A percentile compares a stretch with the other conserved stretches of the same genome.
Evolutionary conservation across 23 red algal genomes (phyloP).

Genomic region (Agarophyton chilense): DNA sequence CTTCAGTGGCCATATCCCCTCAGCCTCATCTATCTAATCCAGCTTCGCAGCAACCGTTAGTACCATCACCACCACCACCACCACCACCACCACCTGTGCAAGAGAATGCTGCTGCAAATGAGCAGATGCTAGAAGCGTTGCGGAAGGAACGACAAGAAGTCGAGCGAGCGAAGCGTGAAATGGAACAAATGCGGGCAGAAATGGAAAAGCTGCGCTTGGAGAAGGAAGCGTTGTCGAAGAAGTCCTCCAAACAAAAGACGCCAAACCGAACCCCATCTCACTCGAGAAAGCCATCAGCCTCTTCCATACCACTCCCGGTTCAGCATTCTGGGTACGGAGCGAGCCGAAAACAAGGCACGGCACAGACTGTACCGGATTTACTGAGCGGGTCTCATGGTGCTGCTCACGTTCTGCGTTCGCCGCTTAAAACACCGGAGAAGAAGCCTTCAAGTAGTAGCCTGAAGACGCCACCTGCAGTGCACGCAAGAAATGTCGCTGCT

Average conservation of each 20-base stretch:
- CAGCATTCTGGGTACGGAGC: constrained; percentile 15
- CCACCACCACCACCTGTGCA: constrained; percentile 1
- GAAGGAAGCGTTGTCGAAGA: constrained; percentile 36
- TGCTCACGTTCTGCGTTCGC: background rate
- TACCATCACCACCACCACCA: constrained; percentile 6
- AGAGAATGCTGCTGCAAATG: constrained; percentile 3
- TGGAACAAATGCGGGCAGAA: constrained; percentile 67
- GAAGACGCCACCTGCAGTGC: background rate
- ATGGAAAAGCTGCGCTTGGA: constrained; percentile 64
- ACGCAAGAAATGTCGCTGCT: background rate
- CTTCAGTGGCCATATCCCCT: background rate
- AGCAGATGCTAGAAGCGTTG: constrained; percentile 50
- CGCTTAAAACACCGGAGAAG: background rate
- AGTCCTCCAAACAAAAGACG: background rate
- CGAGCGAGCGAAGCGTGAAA: constrained; percentile 53
- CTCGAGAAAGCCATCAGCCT: background rate
- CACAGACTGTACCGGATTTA: background rate
- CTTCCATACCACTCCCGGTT: constrained; percentile 2
- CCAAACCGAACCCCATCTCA: background rate
- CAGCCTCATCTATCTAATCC: constrained; percentile 27
- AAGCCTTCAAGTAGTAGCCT: background rate
- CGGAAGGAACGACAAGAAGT: constrained; percentile 46
- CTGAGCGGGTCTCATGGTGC: background rate
- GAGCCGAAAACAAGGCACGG: background rate
- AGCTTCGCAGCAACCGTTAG: background rate